Evolutionary conservation across 192 early-diverging fungal genomes (phyloP).

Genomic region (Entomortierella lignicola): DNA sequence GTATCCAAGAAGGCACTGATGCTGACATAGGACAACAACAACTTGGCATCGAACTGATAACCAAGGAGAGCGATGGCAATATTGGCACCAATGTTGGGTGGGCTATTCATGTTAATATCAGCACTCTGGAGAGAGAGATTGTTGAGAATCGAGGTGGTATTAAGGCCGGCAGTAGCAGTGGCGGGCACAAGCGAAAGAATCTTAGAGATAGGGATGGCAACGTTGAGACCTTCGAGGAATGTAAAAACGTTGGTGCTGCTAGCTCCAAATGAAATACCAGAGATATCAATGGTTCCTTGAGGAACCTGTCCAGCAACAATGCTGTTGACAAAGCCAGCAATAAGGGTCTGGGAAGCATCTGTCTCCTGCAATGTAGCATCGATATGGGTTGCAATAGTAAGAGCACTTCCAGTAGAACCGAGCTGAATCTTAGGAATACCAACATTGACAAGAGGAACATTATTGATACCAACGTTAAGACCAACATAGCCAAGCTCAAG

Average conservation of each 20-base stretch:
- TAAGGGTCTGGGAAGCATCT: conserved; percentile 23
- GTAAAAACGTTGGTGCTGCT: conserved; percentile 27
- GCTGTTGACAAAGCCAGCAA: conserved; percentile 41
- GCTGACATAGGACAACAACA: conserved; percentile 48
- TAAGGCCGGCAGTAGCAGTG: neutral
- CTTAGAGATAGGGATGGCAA: conserved; percentile 39
- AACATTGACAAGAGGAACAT: conserved; percentile 30
- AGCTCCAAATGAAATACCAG: conserved; percentile 32
- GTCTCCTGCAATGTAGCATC: conserved; percentile 27
- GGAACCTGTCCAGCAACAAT: conserved; percentile 29
- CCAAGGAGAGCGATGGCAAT: conserved; percentile 33
- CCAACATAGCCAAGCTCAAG: conserved; percentile 36
- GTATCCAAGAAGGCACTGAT: conserved; percentile 45
- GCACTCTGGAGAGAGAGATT: conserved; percentile 27
- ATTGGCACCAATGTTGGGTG: conserved; percentile 45
- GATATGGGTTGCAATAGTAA: conserved; percentile 35
- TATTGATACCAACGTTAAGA: conserved; percentile 22
- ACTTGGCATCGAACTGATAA: conserved; percentile 41
- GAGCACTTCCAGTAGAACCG: conserved; percentile 17
- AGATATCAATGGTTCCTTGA: conserved; percentile 27
- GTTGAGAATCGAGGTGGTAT: conserved; percentile 21
- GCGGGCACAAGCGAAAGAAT: conserved; percentile 27
- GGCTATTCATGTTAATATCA: conserved; percentile 46
- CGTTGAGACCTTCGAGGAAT: conserved; percentile 30
- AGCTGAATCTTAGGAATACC: conserved; percentile 33